phyloP scores from a whole-genome alignment of 2,329 filamentous ascomycete genomes.

The Arthrinium phaeospermum region DNA sequence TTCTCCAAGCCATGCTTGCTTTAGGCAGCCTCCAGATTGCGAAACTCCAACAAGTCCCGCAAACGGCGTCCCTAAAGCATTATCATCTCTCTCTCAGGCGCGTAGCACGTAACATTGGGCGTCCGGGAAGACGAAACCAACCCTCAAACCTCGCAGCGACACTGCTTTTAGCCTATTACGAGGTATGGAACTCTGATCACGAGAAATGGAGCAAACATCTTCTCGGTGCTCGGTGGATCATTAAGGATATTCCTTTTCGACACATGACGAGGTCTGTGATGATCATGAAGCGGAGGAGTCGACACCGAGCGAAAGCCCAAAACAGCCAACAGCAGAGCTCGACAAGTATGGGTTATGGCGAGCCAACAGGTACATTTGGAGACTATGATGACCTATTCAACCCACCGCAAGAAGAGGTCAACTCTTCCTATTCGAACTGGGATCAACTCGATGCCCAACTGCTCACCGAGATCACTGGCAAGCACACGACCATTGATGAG shows the following conservation, averaged over 20 bases:
- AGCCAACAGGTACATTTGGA: slow-evolving; percentile 13
- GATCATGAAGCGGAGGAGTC: slow-evolving; percentile 56
- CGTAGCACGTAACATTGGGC: slow-evolving; percentile 76
- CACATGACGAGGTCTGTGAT: slow-evolving; percentile 75
- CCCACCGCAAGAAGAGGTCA: slow-evolving; percentile 30
- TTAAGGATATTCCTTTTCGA: slow-evolving; percentile 81
- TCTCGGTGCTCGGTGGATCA: slow-evolving; percentile 79
- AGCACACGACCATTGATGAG: slow-evolving; percentile 57
- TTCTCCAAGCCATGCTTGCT: slow-evolving; percentile 90
- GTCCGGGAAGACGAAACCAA: slow-evolving; percentile 71
- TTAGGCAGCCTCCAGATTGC: slow-evolving; percentile 87
- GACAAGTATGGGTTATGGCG: slow-evolving; percentile 19
- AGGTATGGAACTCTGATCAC: slow-evolving; percentile 93
- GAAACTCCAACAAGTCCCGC: slow-evolving; percentile 74
- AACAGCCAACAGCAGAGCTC: slow-evolving; percentile 33
- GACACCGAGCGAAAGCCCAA: slow-evolving; percentile 33
- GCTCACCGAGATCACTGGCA: slow-evolving; percentile 55
- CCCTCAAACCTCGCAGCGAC: slow-evolving; percentile 88
- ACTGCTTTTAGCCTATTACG: slow-evolving; percentile 86
- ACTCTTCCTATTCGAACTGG: slow-evolving; percentile 40
- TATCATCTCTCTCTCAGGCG: slow-evolving; percentile 86
- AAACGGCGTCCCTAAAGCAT: slow-evolving; percentile 85
- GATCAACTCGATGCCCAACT: slow-evolving; percentile 43
- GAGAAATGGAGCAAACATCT: slow-evolving; percentile 95
- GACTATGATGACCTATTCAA: slow-evolving; percentile 6